Evolutionary conservation across 106 monocot genomes (phyloP), one percentile per base, ranked within the genome.

Genomic region (Agapanthus africanus): DNA sequence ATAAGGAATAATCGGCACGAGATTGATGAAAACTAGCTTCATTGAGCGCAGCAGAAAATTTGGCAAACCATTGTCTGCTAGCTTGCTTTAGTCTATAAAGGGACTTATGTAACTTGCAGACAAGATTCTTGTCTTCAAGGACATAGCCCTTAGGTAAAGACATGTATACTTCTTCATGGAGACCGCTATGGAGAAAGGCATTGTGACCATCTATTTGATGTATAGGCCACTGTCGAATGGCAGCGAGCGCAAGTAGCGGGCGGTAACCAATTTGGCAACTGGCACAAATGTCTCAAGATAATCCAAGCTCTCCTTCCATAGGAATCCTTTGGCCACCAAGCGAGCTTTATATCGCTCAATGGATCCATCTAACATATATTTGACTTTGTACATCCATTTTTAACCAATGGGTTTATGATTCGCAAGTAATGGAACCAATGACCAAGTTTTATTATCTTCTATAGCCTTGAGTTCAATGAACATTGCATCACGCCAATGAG

Each of bases 391-490:
- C n/a, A n/a, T n/a, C n/a, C n/a, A n/a, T n/a, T n/a, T n/a, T n/a
- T n/a, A n/a, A n/a, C n/a, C 25, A 57, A 57, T 22, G 21, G 18
- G 57, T 57, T 19, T 22, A 22, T 57, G n/a, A 3, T 25, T 25
- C 26, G 19, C 4, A 25, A 25, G 25, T 22, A 57, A 3, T 57
- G 26, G 26, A 26, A 19, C 11, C 6, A 57, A 57, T 22, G 57
- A 57, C 25, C 57, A 57, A 57, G 57, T 28, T 10, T 57, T 57
- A 57, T 57, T 57, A 10, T 4, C n/a, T 57, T 57, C 57, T 22
- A 57, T 19, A 26, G 10, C n/a, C 25, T 57, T 4, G 26, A 57
- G n/a, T 57, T 57, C 57, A 22, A 22, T 19, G 57, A 25, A 3
- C 57, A 57, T 57, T 11, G 57, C 57, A 57, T 57, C 21, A 22